A percentile compares a stretch with the other conserved stretches of the same genome.
Conservation (phyloP, 2,329 filamentous ascomycete species). For the Alternaria sp. region DNA sequence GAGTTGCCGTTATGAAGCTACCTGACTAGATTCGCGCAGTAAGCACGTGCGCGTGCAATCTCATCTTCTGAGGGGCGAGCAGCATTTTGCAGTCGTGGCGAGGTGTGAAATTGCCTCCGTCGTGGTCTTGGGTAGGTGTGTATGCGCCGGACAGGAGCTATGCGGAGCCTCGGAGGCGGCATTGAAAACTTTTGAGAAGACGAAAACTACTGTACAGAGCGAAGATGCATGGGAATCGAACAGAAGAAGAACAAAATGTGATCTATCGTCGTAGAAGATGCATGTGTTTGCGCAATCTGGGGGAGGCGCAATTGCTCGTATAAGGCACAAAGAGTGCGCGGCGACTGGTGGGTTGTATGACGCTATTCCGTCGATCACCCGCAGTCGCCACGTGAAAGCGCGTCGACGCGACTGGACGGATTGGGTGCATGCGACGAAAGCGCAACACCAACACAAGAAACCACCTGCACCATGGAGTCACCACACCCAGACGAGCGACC, state of each 20-base stretch:
- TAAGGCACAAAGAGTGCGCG: slow-evolving; percentile 17
- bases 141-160: slow-evolving; percentile 26
- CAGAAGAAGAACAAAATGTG: neutral
- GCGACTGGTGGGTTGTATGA: slow-evolving; percentile 28
- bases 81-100: slow-evolving; percentile 27
- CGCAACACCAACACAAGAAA: slow-evolving; percentile 1
- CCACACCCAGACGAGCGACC: slow-evolving; percentile 60
- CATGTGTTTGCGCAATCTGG: neutral
- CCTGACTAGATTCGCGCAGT: slow-evolving; percentile 66
- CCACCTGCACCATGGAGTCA: slow-evolving; percentile 48
- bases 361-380: slow-evolving; percentile 34
- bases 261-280: neutral
- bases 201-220: neutral
- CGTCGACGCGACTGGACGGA: slow-evolving; percentile 36
- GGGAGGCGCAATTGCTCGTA: neutral
- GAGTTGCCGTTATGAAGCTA: slow-evolving; percentile 29
- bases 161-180: slow-evolving; percentile 27
- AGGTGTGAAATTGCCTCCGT: slow-evolving; percentile 30
- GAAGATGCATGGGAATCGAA: slow-evolving; percentile 12
- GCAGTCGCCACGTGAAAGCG: slow-evolving; percentile 39
- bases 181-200: slow-evolving; percentile 28
- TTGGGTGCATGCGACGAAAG: slow-evolving; percentile 3
- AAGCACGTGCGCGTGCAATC: slow-evolving; percentile 60
- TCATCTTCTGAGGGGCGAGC: slow-evolving; percentile 52
- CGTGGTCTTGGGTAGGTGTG: slow-evolving; percentile 3